Evolutionary conservation across 2,329 filamentous ascomycete species (phyloP), one percentile per base, ranked within the genome.

Genomic region (Boeremia lycopersici): DNA sequence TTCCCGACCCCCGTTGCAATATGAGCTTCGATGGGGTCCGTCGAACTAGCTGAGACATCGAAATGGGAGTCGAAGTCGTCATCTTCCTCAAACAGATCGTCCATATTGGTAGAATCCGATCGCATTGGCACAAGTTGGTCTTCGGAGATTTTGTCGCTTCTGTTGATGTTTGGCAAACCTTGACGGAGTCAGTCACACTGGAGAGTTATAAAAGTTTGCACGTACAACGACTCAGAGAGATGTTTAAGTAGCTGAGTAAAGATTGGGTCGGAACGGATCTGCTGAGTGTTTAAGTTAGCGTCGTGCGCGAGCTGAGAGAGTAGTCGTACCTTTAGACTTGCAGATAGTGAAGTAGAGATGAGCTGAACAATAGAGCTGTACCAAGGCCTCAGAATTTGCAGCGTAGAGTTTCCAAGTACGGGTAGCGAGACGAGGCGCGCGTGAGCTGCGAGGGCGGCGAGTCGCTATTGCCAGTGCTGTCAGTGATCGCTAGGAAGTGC

Each of bases 61-160:
- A 15, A 34, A 1, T 15, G 28, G 13, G 26, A 15, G 6, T 31
- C 44, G 1, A 34, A 13, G 13, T 41, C 39, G 19, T 46, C 40
- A 2, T 34, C 4, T 1, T 49, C 29, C n/a, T 45, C 33, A 13
- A 31, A 33, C 7, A 40, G 26, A 17, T 35, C 39, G 9, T 49
- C 41, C 19, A 41, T 23, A 3, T 31, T 29, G 34, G 17, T 9
- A n/a, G 15, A n/a, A 5, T 46, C 44, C 2, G n/a, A 25, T n/a
- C 42, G 38, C 17, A 50, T 48, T 8, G 15, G 17, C 25, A 26
- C 15, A n/a, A 26, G 15, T 29, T 63, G 56, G 17, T 44, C 28
- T 9, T 28, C 39, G 26, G 36, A n/a, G 23, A 39, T 36, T 19
- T 46, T 33, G 25, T 39, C 26, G 33, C 55, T 47, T 17, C 31